Conservation (phyloP, 805 yeast genomes). For the Ascoidea tarda region DNA sequence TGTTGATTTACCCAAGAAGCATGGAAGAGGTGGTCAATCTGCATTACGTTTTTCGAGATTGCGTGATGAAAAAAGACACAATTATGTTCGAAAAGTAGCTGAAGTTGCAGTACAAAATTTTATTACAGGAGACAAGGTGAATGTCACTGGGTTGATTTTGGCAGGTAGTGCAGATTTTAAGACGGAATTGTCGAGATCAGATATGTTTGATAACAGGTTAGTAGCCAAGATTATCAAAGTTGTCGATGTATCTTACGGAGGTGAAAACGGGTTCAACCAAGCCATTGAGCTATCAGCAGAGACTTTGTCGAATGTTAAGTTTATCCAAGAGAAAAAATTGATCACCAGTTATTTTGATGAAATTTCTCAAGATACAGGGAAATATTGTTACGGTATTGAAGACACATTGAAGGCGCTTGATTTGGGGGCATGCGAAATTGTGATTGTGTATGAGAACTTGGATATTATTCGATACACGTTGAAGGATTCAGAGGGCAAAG, state of each 20-base stretch:
- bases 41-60: slow-evolving; percentile 98
- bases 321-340: slow-evolving; percentile 95
- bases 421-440: slow-evolving; percentile 86
- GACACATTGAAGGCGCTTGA: slow-evolving; percentile 95
- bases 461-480: slow-evolving; percentile 72
- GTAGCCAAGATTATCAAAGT: slow-evolving; percentile 77
- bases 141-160: slow-evolving; percentile 84
- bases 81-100: slow-evolving; percentile 95
- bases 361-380: slow-evolving; percentile 94
- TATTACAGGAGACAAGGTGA: slow-evolving; percentile 88
- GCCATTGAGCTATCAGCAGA: slow-evolving; percentile 97
- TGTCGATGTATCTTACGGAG: slow-evolving; percentile 97
- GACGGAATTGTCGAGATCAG: slow-evolving; percentile 85
- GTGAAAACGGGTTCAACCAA: slow-evolving; percentile 98
- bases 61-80: slow-evolving; percentile 98
- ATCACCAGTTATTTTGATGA: slow-evolving; percentile 89
- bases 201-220: slow-evolving; percentile 83
- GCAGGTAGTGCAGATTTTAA: slow-evolving; percentile 99
- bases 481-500: slow-evolving; percentile 72
- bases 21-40: slow-evolving; percentile 99
- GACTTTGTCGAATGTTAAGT: slow-evolving; percentile 91
- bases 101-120: slow-evolving; percentile 97
- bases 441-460: slow-evolving; percentile 87
- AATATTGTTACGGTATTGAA: slow-evolving; percentile 93
- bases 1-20: slow-evolving; percentile 97